Base-by-base conservation (phyloP, 192 early-diverging fungal genomes). In the Phlyctochytrium planicorne region DNA sequence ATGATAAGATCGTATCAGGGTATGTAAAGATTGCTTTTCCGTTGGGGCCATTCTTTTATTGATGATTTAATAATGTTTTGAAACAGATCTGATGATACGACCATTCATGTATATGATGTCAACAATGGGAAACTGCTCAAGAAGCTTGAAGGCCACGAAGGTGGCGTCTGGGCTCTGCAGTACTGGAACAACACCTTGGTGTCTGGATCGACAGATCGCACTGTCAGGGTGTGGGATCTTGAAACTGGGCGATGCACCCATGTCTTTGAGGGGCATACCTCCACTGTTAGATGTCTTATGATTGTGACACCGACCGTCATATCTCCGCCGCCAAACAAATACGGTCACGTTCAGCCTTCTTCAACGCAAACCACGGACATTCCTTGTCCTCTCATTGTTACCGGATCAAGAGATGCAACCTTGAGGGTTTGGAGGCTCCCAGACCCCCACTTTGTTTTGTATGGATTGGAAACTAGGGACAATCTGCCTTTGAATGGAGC, bases 131-230 rank as follows among this genome's bases (percentile, higher is more conserved):
- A 80, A 24, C 74, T 88, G 31, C 75, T 81, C 29, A 84, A 89
- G 67, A 82, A 82, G 50, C 82, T 99, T 27, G 81, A 80, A 29
- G 96, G 96, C 23, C 84, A 85, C 60, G 92, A 93, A 34, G 96
- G 96, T 47, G 97, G 97, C 55, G 95, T 99, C 2, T 99, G 97
- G 97, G 95, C 95, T 12, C 78, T 99, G 34, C 90, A 96, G 66
- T 95, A 96, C 62, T 87, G 90, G 35, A 90, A 91, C 34, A 83
- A 90, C 59, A 91, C 93, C 0, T 82, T 99, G 3, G 94, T 99
- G 3, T 93, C 90, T 59, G 95, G 97, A 24, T 94, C 93, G 20
- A 97, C 94, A 1, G 97, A 99, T 76, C 80, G 96, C 32, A 92
- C 93, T 3, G 94, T 99, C 27, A 80, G 96, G 2, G 92, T 98